Evolutionary conservation across 2,329 filamentous ascomycete genomes (phyloP), one percentile per base, ranked within the genome.

Genomic region (Fusarium palustre): DNA sequence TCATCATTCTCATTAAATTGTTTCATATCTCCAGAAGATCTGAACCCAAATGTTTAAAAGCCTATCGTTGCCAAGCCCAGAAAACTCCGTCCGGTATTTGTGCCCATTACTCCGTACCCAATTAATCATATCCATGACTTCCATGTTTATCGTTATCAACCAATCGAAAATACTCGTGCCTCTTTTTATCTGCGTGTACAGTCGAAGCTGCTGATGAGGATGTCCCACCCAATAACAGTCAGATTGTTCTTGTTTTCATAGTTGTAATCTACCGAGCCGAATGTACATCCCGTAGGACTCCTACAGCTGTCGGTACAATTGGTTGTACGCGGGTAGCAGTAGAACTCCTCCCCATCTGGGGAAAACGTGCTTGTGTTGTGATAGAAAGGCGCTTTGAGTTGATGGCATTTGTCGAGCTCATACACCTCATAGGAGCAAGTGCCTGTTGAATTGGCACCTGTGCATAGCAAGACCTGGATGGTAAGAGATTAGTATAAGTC

Each of bases 211-310:
- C 60, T 67, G 52, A 81, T 74, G 22, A 79, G 59, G n/a, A 60
- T 77, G 47, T 83, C 75, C 85, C 85, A 87, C 47, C 75, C 58
- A 46, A 85, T 81, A 30, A 76, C 77, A 28, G 78, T 76, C 53
- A 87, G 71, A 71, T 87, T 80, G 74, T 78, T 82, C 76, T 85
- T 86, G 78, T 84, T 57, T 58, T 77, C 71, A 71, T 82, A 84
- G 65, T 75, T 68, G 68, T 81, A 86, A 69, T 81, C 79, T 49
- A 87, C 78, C 10, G 79, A 72, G 36, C 85, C 85, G 61, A 85
- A 80, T 0, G 85, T 86, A 77, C 85, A 87, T 36, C 85, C 85
- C 45, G 81, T 83, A 4, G 84, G 84, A 47, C 84, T 85, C 7
- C 54, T 82, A 79, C 85, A 87, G 63, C 81, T 77, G 24, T 75